These are phyloP conservation scores for Fraxinus latifolia DNA, from an alignment of 305 asterid genomes.

Conservation along the genomic window DNA sequence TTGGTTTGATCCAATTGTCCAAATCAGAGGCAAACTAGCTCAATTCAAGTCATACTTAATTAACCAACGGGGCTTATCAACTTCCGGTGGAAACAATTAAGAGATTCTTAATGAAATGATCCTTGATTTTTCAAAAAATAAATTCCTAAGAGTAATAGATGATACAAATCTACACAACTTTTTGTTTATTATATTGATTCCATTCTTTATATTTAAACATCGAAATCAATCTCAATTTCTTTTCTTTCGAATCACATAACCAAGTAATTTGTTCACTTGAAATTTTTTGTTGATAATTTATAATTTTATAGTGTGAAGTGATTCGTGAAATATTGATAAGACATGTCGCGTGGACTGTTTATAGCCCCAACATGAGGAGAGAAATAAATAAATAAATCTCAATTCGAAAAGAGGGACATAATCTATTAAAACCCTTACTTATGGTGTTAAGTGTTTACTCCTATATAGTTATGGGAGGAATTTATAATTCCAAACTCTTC, in stretches of 20 bases:
- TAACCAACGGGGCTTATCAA: not conserved
- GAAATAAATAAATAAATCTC: too few relatives aligned
- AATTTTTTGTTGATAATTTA: not conserved
- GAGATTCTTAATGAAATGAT: not conserved
- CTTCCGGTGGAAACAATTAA: not conserved
- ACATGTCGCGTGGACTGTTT: not conserved
- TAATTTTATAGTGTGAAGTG: not conserved
- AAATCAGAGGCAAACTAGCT: too few relatives aligned
- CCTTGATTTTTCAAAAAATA: not conserved
- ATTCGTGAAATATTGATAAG: not conserved
- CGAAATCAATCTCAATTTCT: not conserved
- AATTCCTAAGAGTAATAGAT: not conserved
- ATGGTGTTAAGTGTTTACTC: not conserved
- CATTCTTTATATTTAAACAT: not conserved
- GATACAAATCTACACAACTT: not conserved
- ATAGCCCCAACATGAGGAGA: not conserved
- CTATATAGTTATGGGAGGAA: not conserved
- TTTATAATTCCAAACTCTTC: not conserved
- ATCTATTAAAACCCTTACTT: not conserved
- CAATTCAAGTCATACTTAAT: too few relatives aligned
- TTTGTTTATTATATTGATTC: not conserved
- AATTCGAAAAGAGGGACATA: not conserved
- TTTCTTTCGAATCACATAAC: not conserved
- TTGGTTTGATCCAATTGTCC: too few relatives aligned
- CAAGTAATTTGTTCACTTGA: not conserved